Conservation (phyloP, 305 asterid genomes). For the Plantago lanceolata region DNA sequence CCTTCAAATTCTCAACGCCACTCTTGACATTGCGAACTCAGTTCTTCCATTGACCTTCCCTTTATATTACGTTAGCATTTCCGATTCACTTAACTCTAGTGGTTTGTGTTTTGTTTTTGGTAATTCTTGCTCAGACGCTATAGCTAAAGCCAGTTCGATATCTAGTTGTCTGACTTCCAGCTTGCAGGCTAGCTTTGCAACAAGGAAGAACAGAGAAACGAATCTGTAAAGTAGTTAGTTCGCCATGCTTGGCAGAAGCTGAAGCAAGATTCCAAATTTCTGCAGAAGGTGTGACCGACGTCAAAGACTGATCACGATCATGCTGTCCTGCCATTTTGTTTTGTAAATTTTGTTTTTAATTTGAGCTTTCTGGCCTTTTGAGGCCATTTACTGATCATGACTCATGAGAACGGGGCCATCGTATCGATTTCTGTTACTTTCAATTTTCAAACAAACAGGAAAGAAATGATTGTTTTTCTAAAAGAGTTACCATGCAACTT, state of each 20-base stretch:
- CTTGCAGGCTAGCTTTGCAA: constrained; percentile 67
- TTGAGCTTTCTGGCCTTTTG: too few relatives aligned
- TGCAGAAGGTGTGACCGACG: constrained; percentile 78
- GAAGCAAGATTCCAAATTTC: constrained; percentile 92
- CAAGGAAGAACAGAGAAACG: constrained; percentile 94
- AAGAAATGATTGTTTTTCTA: too few relatives aligned
- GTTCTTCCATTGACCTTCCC: too few relatives aligned
- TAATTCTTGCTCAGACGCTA: not conserved
- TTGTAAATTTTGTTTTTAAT: constrained; percentile 1
- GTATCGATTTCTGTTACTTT: too few relatives aligned
- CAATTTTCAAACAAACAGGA: too few relatives aligned
- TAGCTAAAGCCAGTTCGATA: constrained; percentile 1
- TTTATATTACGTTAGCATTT: too few relatives aligned
- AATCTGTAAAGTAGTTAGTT: constrained; percentile 88
- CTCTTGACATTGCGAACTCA: too few relatives aligned
- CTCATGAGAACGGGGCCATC: too few relatives aligned
- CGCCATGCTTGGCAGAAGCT: constrained; percentile 92
- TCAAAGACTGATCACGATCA: constrained; percentile 69
- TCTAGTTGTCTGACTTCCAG: not conserved
- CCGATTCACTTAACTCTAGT: too few relatives aligned
- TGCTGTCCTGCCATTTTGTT: not conserved
- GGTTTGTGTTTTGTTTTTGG: constrained; percentile 35
- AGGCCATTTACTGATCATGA: too few relatives aligned
- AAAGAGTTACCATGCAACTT: too few relatives aligned
- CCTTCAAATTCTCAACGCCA: too few relatives aligned